Evolutionary conservation across 208 protist genomes (phyloP).

Genomic region (Crithidia brevicula): DNA sequence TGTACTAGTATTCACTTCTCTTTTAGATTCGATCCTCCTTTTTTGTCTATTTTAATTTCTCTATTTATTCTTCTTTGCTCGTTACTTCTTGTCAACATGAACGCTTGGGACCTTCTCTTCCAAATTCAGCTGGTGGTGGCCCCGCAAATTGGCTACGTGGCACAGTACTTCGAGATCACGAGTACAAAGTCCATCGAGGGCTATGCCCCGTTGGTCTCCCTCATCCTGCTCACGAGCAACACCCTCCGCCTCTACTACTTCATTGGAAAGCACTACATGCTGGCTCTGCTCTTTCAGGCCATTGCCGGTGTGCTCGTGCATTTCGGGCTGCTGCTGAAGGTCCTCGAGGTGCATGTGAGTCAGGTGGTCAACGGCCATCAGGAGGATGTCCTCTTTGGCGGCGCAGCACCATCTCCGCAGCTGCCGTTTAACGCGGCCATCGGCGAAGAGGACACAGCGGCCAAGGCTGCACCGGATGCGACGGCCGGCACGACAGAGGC

Average conservation of each 20-base stretch:
- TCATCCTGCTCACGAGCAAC: conserved; percentile 81
- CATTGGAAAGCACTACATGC: conserved; percentile 57
- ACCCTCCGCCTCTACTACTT: conserved; percentile 81
- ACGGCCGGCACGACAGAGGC: background rate
- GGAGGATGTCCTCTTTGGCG: conserved; percentile 11
- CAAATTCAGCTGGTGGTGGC: conserved; percentile 60
- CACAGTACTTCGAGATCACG: conserved; percentile 59
- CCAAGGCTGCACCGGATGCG: background rate
- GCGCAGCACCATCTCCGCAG: background rate
- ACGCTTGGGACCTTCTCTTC: conserved; percentile 28
- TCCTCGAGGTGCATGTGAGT: conserved; percentile 43
- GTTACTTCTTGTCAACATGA: too few species aligned
- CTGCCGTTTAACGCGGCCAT: background rate
- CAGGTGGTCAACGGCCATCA: conserved; percentile 15
- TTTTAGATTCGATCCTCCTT: background rate
- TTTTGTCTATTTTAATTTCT: conserved; percentile 2
- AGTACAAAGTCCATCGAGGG: conserved; percentile 46
- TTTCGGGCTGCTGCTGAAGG: conserved; percentile 44
- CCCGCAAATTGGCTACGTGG: conserved; percentile 73
- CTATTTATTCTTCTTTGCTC: too few species aligned
- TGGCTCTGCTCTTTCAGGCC: conserved; percentile 72
- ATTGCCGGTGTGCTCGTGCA: conserved; percentile 65
- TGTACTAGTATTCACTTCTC: conserved; percentile 1
- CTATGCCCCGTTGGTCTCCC: conserved; percentile 71
- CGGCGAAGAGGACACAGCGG: background rate